A percentile compares a stretch with the other conserved stretches of the same genome.
These are phyloP conservation scores for Mortierella sp. DNA, from an alignment of 371 early-diverging fungal species.

Conservation along the genomic window DNA sequence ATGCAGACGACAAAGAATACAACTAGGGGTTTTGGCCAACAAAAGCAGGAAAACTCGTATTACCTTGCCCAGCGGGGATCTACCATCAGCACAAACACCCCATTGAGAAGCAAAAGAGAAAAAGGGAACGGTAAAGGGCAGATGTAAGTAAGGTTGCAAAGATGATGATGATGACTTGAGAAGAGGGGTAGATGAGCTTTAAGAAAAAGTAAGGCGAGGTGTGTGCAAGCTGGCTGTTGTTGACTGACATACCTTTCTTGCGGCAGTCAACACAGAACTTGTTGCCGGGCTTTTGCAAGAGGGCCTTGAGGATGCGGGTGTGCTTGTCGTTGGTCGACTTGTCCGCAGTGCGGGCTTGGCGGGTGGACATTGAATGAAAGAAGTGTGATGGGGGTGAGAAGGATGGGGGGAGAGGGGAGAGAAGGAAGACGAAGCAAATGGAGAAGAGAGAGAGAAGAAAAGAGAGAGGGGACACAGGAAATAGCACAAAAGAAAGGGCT, in stretches of 20 bases:
- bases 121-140: neutral
- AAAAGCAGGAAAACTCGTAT: neutral
- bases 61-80: slow-evolving; percentile 89
- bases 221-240: neutral
- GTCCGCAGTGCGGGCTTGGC: slow-evolving; percentile 80
- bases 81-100: slow-evolving; percentile 32
- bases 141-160: neutral
- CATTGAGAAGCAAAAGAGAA: slow-evolving; percentile 3
- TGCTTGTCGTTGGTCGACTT: slow-evolving; percentile 81
- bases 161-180: neutral
- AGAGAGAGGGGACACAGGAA: neutral
- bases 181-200: neutral
- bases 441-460: neutral
- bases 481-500: neutral
- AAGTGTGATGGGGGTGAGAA: neutral
- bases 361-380: slow-evolving; percentile 73
- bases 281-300: slow-evolving; percentile 80
- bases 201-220: no score
- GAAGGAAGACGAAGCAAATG: neutral
- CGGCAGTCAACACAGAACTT: slow-evolving; percentile 87
- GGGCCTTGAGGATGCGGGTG: slow-evolving; percentile 76
- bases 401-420: neutral
- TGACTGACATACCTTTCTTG: slow-evolving; percentile 72
- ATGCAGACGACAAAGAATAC: neutral
- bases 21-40: neutral